Evolutionary conservation across 2,329 filamentous ascomycete genomes (phyloP).

Genomic region (Colletotrichum tabaci): DNA sequence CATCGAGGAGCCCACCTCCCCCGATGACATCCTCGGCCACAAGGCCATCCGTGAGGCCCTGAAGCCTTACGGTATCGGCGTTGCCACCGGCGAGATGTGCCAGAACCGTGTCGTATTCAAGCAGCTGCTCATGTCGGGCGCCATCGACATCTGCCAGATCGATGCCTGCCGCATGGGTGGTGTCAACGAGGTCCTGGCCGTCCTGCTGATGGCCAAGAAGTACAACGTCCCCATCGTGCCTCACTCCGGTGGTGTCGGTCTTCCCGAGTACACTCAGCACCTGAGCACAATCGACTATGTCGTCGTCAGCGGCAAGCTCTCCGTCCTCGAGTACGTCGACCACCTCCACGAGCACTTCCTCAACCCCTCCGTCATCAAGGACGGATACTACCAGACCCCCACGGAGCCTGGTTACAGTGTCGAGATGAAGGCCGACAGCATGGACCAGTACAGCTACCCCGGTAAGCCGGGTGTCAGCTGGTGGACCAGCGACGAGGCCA

Average conservation of each 20-base stretch:
- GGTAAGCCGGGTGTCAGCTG: conserved; percentile 84
- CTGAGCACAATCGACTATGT: conserved; percentile 94
- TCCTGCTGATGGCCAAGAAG: conserved; percentile 87
- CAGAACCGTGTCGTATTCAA: conserved; percentile 97
- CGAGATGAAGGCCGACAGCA: conserved; percentile 92
- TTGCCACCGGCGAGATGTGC: conserved; percentile 95
- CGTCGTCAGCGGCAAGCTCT: conserved; percentile 84
- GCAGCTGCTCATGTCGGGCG: conserved; percentile 84
- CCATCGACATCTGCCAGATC: conserved; percentile 90
- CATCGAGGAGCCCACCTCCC: conserved; percentile 93
- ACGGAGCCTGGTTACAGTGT: conserved; percentile 89
- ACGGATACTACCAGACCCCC: conserved; percentile 91
- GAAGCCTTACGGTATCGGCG: conserved; percentile 80
- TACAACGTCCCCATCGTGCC: conserved; percentile 87
- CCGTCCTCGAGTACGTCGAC: conserved; percentile 91
- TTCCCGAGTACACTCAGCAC: conserved; percentile 96
- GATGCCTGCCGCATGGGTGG: conserved; percentile 92
- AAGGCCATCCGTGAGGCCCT: conserved; percentile 87
- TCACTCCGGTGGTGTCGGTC: conserved; percentile 89
- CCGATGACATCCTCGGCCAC: conserved; percentile 91
- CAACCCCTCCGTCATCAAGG: conserved; percentile 83
- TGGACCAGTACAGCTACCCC: conserved; percentile 84
- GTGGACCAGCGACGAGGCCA: conserved; percentile 89
- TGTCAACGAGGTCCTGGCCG: conserved; percentile 93
- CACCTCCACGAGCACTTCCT: conserved; percentile 95